Conservation (phyloP, 208 protist genomes). For the Acanthamoeba quina region DNA sequence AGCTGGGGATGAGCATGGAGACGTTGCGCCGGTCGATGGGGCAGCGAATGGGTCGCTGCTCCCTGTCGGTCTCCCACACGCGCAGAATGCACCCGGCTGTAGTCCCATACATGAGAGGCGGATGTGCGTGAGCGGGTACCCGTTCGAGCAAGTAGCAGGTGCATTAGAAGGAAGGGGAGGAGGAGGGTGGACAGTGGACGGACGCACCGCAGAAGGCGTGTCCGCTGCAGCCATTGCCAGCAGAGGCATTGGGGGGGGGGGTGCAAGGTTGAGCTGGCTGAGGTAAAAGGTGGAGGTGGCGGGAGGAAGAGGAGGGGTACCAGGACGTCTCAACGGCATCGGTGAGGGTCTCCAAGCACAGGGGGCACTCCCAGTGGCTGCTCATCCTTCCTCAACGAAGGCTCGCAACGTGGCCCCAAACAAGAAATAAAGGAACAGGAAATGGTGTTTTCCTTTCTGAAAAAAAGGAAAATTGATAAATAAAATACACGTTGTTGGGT, state of each 20-base stretch:
- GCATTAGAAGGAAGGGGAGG: background rate
- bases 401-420: background rate
- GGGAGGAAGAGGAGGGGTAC: background rate
- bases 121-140: too few species aligned
- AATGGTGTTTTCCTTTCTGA: too few species aligned
- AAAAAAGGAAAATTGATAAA: too few species aligned
- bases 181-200: background rate
- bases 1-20: conserved; percentile 59
- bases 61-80: conserved; percentile 22
- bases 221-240: background rate
- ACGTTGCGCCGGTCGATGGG: conserved; percentile 27
- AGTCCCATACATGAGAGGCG: too few species aligned
- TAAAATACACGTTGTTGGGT: background rate
- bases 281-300: too few species aligned
- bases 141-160: too few species aligned
- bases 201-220: conserved; percentile 25
- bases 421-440: background rate
- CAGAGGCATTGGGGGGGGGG: background rate
- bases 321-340: conserved; percentile 11
- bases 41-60: conserved; percentile 21
- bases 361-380: conserved; percentile 29
- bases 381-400: background rate
- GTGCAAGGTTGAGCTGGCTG: background rate
- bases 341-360: background rate
- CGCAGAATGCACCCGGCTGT: conserved; percentile 27